Conservation (phyloP, 805 yeast species). For the Lipomyces kockii region DNA sequence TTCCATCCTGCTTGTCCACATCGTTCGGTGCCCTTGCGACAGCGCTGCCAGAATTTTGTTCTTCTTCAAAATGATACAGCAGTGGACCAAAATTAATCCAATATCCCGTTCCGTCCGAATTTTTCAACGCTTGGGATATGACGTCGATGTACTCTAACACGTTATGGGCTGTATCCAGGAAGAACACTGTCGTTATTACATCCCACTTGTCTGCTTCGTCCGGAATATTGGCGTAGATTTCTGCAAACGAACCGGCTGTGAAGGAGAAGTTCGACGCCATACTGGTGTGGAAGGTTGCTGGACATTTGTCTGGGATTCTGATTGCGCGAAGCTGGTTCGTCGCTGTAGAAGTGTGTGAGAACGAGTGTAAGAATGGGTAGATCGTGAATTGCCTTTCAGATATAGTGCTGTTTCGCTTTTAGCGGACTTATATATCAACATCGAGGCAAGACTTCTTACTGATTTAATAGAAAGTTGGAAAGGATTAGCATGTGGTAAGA, state of each 20-base stretch:
- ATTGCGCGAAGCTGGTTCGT: slow-evolving; percentile 58
- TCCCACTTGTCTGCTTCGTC: slow-evolving; percentile 45
- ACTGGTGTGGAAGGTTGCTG: slow-evolving; percentile 7
- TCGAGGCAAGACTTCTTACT: slow-evolving; percentile 63
- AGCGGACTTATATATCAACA: slow-evolving; percentile 44
- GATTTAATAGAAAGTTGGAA: slow-evolving; percentile 42
- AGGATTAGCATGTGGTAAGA: slow-evolving; percentile 77
- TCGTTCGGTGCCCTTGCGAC: background rate
- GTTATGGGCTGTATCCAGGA: slow-evolving; percentile 92
- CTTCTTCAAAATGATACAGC: slow-evolving; percentile 71
- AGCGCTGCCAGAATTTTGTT: slow-evolving; percentile 8
- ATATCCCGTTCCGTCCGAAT: slow-evolving; percentile 47
- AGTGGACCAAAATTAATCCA: slow-evolving; percentile 96
- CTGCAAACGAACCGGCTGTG: slow-evolving; percentile 65
- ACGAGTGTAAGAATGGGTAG: slow-evolving; percentile 58
- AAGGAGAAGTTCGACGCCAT: slow-evolving; percentile 29
- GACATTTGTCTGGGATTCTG: slow-evolving; percentile 47
- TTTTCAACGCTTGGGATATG: slow-evolving; percentile 52
- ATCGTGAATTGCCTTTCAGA: slow-evolving; percentile 29
- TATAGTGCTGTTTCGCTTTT: slow-evolving; percentile 16
- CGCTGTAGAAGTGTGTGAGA: slow-evolving; percentile 62
- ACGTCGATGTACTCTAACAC: slow-evolving; percentile 73
- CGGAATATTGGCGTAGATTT: slow-evolving; percentile 47
- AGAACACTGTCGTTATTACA: slow-evolving; percentile 59
- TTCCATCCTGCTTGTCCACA: slow-evolving; percentile 51